Percentiles rank a stretch among this genome's conserved stretches.
These are phyloP conservation scores for Licmophora abbreviata DNA, from an alignment of 108 stramenopile species.

Conservation along the genomic window DNA sequence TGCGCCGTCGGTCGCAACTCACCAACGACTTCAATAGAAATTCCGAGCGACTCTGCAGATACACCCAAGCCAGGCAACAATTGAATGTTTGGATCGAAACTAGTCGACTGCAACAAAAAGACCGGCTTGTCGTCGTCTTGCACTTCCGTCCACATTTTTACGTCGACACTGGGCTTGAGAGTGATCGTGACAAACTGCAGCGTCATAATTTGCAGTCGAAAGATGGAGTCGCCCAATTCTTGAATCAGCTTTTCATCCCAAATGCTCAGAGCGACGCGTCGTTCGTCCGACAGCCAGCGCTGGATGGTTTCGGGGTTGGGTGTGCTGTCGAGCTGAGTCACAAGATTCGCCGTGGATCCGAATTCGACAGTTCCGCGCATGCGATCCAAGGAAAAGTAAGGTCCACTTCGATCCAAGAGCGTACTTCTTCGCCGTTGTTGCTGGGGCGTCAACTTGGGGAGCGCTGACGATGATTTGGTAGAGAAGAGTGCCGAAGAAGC, in stretches of 20 bases:
- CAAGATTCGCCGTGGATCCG: slow-evolving; percentile 51
- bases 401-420: slow-evolving; percentile 52
- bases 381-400: slow-evolving; percentile 58
- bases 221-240: slow-evolving; percentile 40
- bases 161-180: slow-evolving; percentile 60
- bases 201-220: slow-evolving; percentile 64
- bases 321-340: slow-evolving; percentile 25
- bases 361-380: slow-evolving; percentile 52
- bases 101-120: slow-evolving; percentile 60
- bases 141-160: slow-evolving; percentile 53
- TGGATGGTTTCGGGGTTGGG: slow-evolving; percentile 22
- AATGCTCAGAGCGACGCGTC: slow-evolving; percentile 53
- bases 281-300: slow-evolving; percentile 56
- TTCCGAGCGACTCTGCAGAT: slow-evolving; percentile 38
- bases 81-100: slow-evolving; percentile 70
- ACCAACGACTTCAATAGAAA: slow-evolving; percentile 69
- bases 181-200: slow-evolving; percentile 76
- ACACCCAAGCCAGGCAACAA: slow-evolving; percentile 54
- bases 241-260: slow-evolving; percentile 60
- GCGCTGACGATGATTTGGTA: no score
- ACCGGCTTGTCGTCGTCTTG: slow-evolving; percentile 16
- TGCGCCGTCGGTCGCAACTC: slow-evolving; percentile 51
- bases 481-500: no score
- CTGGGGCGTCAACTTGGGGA: neutral
- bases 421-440: slow-evolving; percentile 29